Conservation (phyloP, 75 land plant genomes). For the Selaginella tamariscina region DNA sequence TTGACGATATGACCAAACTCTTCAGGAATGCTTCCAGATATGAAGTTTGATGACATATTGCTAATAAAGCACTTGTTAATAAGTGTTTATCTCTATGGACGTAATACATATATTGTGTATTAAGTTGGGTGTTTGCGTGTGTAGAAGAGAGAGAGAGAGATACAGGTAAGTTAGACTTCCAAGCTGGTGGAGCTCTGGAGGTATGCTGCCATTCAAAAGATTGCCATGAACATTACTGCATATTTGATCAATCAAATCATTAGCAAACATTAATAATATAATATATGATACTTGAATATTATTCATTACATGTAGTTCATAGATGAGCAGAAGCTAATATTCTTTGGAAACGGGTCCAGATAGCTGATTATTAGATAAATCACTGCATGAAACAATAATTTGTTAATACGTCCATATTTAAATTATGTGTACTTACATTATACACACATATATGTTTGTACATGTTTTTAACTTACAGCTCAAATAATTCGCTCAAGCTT, state of each 20-base stretch:
- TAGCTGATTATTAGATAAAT: neutral
- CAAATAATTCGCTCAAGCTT: constrained; percentile 9
- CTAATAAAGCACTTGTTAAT: too few relatives aligned
- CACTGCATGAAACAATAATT: neutral
- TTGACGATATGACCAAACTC: constrained; percentile 78
- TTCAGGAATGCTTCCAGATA: constrained; percentile 62
- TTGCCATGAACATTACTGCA: constrained; percentile 12
- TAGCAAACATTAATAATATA: too few relatives aligned
- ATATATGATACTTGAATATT: too few relatives aligned
- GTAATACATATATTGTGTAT: too few relatives aligned
- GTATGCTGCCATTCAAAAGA: neutral
- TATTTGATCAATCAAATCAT: neutral
- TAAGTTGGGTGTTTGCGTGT: neutral
- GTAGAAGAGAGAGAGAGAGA: neutral
- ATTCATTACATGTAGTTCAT: constrained; percentile 10
- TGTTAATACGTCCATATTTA: neutral
- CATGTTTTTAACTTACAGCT: neutral
- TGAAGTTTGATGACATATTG: constrained; percentile 62
- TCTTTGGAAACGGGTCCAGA: constrained; percentile 11
- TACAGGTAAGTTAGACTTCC: constrained; percentile 3
- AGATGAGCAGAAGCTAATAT: constrained; percentile 1
- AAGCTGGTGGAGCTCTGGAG: constrained; percentile 3
- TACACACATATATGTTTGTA: too few relatives aligned
- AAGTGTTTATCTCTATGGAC: too few relatives aligned
- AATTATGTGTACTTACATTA: too few relatives aligned